phyloP scores from a whole-genome alignment of 495 filamentous ascomycete genomes.

The Penicillium alfredii region DNA sequence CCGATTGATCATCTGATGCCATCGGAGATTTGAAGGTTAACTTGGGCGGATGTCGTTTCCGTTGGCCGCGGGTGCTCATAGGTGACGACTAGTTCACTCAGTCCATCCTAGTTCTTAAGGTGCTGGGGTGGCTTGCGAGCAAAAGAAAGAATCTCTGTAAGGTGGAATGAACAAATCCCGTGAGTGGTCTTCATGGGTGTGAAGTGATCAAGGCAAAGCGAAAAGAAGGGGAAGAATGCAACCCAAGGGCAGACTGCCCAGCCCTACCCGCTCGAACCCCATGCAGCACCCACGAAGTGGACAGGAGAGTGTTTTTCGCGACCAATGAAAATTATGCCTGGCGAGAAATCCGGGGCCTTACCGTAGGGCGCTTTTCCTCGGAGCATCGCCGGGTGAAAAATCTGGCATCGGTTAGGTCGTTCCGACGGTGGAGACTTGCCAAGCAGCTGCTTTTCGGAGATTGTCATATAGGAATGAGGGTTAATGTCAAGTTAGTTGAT shows the following conservation, averaged over 20 bases:
- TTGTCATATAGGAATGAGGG: too few species aligned
- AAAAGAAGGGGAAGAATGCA: not conserved
- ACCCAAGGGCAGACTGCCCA: too few species aligned
- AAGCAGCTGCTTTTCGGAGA: too few species aligned
- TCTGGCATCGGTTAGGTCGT: not conserved
- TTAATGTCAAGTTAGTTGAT: too few species aligned
- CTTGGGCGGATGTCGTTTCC: not conserved
- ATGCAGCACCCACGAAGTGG: not conserved
- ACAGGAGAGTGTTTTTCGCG: not conserved
- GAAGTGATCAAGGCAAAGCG: not conserved
- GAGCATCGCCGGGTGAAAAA: too few species aligned
- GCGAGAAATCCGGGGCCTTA: too few species aligned
- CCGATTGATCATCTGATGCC: conserved; percentile 1
- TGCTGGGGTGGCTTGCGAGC: too few species aligned
- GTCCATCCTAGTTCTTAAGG: conserved; percentile 1
- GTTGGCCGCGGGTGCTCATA: not conserved
- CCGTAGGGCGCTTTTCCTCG: too few species aligned
- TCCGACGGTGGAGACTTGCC: too few species aligned
- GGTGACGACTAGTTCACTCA: conserved; percentile 1
- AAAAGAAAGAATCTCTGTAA: not conserved
- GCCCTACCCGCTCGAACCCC: conserved; percentile 3
- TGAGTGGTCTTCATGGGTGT: not conserved
- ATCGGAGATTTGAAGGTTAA: not conserved
- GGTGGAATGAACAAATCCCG: not conserved
- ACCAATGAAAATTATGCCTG: conserved; percentile 1